Conservation (phyloP, 73 alveolate species). For the Tetrahymena borealis region DNA sequence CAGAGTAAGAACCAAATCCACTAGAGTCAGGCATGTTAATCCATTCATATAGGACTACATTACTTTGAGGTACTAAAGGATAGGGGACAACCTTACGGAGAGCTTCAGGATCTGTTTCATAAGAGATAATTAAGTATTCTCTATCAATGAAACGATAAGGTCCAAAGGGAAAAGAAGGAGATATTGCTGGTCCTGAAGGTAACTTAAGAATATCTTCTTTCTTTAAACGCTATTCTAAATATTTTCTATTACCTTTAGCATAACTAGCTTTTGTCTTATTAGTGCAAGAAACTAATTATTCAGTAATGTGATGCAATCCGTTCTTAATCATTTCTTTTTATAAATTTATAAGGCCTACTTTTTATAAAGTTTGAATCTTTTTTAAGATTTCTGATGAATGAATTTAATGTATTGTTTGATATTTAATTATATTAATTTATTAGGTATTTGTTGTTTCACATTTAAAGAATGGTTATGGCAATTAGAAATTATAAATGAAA, state of each 20-base stretch:
- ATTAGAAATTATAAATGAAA: too few species aligned
- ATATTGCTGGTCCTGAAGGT: not conserved
- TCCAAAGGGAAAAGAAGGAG: not conserved
- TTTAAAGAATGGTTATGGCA: too few species aligned
- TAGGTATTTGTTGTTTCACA: too few species aligned
- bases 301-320: not conserved
- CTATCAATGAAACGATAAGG: not conserved
- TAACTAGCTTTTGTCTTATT: not conserved
- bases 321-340: not conserved
- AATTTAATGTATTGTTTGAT: too few species aligned
- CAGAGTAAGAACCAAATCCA: not conserved
- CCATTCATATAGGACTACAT: not conserved
- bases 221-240: not conserved
- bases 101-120: not conserved
- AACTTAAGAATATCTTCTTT: not conserved
- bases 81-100: not conserved
- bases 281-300: not conserved
- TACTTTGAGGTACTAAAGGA: not conserved
- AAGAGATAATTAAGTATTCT: not conserved
- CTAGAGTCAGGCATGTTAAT: not conserved
- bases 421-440: too few species aligned
- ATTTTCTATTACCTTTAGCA: not conserved
- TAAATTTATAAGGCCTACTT: not conserved
- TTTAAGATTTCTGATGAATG: not conserved
- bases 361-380: not conserved